Base-by-base conservation (phyloP, 1,284 basidiomycete species). In the Ceratobasidium sp. region DNA sequence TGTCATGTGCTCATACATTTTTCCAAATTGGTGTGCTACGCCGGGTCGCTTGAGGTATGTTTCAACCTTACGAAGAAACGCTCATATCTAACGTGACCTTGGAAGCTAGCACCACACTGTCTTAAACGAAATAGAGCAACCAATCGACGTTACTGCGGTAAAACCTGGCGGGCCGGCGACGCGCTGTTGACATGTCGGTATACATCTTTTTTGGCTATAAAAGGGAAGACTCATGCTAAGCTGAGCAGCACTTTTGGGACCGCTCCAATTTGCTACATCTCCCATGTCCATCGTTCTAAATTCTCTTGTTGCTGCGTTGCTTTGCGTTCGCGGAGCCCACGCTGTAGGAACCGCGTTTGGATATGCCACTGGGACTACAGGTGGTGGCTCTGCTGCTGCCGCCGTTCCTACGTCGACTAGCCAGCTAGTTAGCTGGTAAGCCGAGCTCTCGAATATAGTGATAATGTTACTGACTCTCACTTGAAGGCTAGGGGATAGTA, bases 321-420 rank as follows among this genome's bases (percentile, higher is more conserved):
- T 69, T 49, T 54, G 13, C 14, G 6, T 42, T 41, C 68, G 25
- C n/a, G 68, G 50, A 9, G 68, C 47, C 16, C 29, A 41, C 23
- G 68, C 68, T 23, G 72, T 74, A 11, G 75, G 75, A 19, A 74
- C 76, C 13, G 74, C 77, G 1, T 73, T 73, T 19, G 75, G 75
- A 25, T 72, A 73, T 21, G 75, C 71, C 9, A 57, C 73, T 23
- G 76, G 72, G 1, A 77, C 76, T 21, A 77, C 76, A 7, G 78
- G 78, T 9, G 78, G 78, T 29, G 78, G 78, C 8, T 75, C 68
- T 39, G 74, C 76, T n/a, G 69, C 75, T 1, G 72, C 76, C 0
- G 72, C 75, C 3, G 74, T 74, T 42, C 78, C 78, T 13, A 72
- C 74, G 1, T 76, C 76, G 36, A 69, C 74, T 19, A 71, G 74